Evolutionary conservation across 2,329 filamentous ascomycete species (phyloP), one percentile per base, ranked within the genome.

Genomic region (Xylogone sp.): DNA sequence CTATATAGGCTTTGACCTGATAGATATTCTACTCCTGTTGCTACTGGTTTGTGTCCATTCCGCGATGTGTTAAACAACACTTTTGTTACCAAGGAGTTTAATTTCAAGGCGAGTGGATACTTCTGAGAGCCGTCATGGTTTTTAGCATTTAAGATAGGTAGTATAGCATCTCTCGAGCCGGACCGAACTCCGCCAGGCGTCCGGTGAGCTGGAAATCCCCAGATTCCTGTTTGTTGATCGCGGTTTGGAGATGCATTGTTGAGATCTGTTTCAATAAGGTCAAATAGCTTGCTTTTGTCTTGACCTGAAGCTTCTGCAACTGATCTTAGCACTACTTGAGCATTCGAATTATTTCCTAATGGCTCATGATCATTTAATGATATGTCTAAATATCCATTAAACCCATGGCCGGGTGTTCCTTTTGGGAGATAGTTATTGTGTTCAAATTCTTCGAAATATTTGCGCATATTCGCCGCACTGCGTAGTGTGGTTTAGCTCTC

Each of bases 21-120:
- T 1, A 75, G 56, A 47, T 68, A 75, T 46, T 76, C 67, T 8
- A 75, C 66, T 3, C 73, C 74, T 2, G 66, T 65, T 5, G 71
- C 69, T 53, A 64, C 62, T 20, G 56, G 56, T 20, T 53, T 52
- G 43, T 50, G 49, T 59, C 50, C 54, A 8, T 13, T 13, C 7
- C 8, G 13, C 45, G 59, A 61, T 42, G 21, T 22, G 48, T 42
- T 34, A 58, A 74, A 73, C 47, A 64, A 59, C 48, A 74, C 55
- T 54, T 72, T 71, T 8, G 70, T 74, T 2, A 71, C 71, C 18
- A 74, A 49, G 3, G 56, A 53, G 42, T 56, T 51, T 13, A 57
- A 34, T 19, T 48, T 43, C 13, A 62, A 49, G 10, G 55, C 56
- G 10, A 62, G 49, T 6, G 50, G 45, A 43, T 62, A 62, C 45